phyloP scores from a whole-genome alignment of 2,329 filamentous ascomycete genomes.

The Akanthomyces uredinophilus region DNA sequence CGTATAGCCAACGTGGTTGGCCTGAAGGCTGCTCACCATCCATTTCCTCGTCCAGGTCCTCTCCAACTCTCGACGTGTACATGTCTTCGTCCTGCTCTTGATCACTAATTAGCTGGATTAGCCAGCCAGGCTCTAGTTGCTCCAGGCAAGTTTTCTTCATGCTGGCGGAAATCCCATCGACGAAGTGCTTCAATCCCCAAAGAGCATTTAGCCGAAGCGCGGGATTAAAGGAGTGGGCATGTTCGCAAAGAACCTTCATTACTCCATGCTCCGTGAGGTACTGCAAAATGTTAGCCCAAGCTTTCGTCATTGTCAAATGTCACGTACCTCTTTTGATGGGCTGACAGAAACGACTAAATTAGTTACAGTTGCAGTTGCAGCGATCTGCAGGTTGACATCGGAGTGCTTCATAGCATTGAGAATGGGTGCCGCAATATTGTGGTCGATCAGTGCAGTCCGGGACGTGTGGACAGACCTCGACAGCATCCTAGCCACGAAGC shows the following conservation, averaged over 20 bases:
- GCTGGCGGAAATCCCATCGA: slow-evolving; percentile 64
- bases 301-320: not conserved
- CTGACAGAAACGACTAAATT: slow-evolving; percentile 87
- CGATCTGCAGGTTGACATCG: slow-evolving; percentile 75
- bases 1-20: slow-evolving; percentile 33
- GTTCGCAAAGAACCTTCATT: slow-evolving; percentile 71
- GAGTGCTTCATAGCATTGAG: slow-evolving; percentile 69
- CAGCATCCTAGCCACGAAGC: slow-evolving; percentile 73
- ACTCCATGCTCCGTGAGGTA: slow-evolving; percentile 69
- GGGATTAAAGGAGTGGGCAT: slow-evolving; percentile 77
- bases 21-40: slow-evolving; percentile 50
- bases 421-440: slow-evolving; percentile 72
- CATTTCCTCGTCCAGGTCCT: slow-evolving; percentile 53
- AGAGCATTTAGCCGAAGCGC: slow-evolving; percentile 77
- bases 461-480: slow-evolving; percentile 80
- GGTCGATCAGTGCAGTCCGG: slow-evolving; percentile 81
- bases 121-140: slow-evolving; percentile 71
- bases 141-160: slow-evolving; percentile 74
- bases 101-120: slow-evolving; percentile 70
- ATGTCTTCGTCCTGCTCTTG: slow-evolving; percentile 52
- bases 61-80: slow-evolving; percentile 32
- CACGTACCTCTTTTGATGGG: slow-evolving; percentile 77
- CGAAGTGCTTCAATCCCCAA: slow-evolving; percentile 91
- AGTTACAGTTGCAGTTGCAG: slow-evolving; percentile 76
- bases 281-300: slow-evolving; percentile 37